Evolutionary conservation across 177 flowering plant genomes (phyloP).

Genomic region (Vitis hybrid): DNA sequence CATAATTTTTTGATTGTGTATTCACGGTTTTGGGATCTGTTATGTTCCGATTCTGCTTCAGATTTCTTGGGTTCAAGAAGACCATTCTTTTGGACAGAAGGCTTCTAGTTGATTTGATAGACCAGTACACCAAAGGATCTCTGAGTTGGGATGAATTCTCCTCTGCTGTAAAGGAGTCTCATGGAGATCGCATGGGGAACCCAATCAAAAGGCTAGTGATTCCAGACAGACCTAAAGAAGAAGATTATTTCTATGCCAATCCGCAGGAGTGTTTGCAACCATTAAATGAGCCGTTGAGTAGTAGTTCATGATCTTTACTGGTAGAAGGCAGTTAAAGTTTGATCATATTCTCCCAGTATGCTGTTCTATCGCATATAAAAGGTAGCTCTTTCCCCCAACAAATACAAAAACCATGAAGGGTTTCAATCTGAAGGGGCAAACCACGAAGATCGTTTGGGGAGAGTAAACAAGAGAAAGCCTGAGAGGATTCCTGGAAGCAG

Average conservation of each 20-base stretch:
- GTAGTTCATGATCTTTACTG: conserved; percentile 23
- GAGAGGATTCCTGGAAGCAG: conserved; percentile 14
- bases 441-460: conserved; percentile 5
- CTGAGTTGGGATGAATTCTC: conserved; percentile 70
- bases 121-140: conserved; percentile 45
- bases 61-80: conserved; percentile 70
- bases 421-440: conserved; percentile 3
- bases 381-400: not conserved
- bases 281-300: conserved; percentile 32
- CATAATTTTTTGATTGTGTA: not conserved
- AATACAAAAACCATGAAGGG: not conserved
- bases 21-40: not conserved
- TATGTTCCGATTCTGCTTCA: conserved; percentile 24
- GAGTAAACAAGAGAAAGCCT: not conserved
- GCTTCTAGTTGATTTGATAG: conserved; percentile 63
- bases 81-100: conserved; percentile 65
- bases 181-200: conserved; percentile 60
- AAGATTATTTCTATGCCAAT: conserved; percentile 83
- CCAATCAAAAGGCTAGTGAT: conserved; percentile 54
- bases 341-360: conserved; percentile 4
- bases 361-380: conserved; percentile 6
- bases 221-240: conserved; percentile 80
- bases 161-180: conserved; percentile 48
- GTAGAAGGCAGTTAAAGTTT: conserved; percentile 6
- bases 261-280: conserved; percentile 72